Conservation (phyloP, 1,284 basidiomycete genomes). For the Singerocomus rubriflavus region DNA sequence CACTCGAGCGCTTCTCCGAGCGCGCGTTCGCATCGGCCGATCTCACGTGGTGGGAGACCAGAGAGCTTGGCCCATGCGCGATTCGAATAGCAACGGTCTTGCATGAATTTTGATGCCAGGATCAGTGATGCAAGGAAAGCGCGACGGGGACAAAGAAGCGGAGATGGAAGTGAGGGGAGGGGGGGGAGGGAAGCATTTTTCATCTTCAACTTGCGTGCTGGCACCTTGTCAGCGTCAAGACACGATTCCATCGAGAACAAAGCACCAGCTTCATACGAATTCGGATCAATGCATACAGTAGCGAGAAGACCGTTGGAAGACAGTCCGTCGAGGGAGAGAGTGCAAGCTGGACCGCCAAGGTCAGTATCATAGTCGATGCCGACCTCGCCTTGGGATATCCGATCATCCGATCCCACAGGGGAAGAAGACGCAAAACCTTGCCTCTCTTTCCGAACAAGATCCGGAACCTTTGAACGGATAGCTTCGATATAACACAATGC, state of each 20-base stretch:
- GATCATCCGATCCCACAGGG: conserved; percentile 41
- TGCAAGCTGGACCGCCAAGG: conserved; percentile 3
- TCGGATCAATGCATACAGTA: conserved; percentile 38
- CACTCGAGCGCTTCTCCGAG: conserved; percentile 77
- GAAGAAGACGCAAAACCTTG: conserved; percentile 37
- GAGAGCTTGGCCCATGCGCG: conserved; percentile 88
- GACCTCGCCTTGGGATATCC: conserved; percentile 47
- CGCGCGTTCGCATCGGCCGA: conserved; percentile 76
- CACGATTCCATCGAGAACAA: conserved; percentile 9
- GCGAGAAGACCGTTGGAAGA: conserved; percentile 32
- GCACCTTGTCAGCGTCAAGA: conserved; percentile 17
- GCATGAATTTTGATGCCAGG: conserved; percentile 87
- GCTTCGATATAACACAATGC: conserved; percentile 78
- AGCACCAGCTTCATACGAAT: conserved; percentile 5
- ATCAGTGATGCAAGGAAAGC: conserved; percentile 88
- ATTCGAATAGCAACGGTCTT: conserved; percentile 92
- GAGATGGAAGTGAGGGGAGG: conserved; percentile 61
- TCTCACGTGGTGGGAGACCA: conserved; percentile 73
- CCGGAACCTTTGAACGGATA: conserved; percentile 61
- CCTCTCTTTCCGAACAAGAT: conserved; percentile 52
- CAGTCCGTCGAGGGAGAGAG: conserved; percentile 4
- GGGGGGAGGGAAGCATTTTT: conserved; percentile 34
- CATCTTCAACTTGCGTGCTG: conserved; percentile 19
- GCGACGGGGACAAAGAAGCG: conserved; percentile 81
- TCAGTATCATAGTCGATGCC: conserved; percentile 26